phyloP scores from a whole-genome alignment of 495 filamentous ascomycete species.

The Darksidea phi region DNA sequence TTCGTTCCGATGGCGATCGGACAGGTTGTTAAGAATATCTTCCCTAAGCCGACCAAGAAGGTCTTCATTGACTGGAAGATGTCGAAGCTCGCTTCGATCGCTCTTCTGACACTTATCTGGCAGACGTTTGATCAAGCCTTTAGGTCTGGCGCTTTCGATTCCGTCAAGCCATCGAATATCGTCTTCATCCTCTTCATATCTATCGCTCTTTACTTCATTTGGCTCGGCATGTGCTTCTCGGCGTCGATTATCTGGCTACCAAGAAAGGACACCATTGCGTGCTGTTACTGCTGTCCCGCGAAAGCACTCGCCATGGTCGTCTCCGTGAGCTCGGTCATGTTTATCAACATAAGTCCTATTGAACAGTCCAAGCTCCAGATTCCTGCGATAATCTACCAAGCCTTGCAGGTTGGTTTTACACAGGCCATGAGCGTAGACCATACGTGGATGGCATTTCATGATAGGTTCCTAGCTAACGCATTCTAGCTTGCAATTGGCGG shows the following conservation, averaged over 20 bases:
- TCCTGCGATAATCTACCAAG: constrained; percentile 46
- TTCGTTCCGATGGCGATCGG: constrained; percentile 47
- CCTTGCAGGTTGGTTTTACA: constrained; percentile 38
- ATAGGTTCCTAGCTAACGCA: too few relatives aligned
- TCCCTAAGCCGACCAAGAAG: constrained; percentile 38
- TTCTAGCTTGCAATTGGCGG: constrained; percentile 13
- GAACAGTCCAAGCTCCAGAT: constrained; percentile 41
- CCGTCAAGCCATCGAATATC: constrained; percentile 40
- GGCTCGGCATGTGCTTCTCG: constrained; percentile 39
- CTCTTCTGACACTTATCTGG: constrained; percentile 46
- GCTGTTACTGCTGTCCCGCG: constrained; percentile 46
- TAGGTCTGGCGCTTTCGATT: constrained; percentile 41
- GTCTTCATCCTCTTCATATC: constrained; percentile 47
- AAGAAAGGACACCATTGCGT: constrained; percentile 45
- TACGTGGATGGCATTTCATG: too few relatives aligned
- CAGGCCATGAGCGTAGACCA: too few relatives aligned
- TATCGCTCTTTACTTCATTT: constrained; percentile 42
- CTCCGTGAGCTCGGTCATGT: constrained; percentile 43
- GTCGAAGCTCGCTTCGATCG: constrained; percentile 41
- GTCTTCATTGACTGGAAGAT: constrained; percentile 44
- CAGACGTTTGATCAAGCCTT: constrained; percentile 49
- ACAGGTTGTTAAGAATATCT: constrained; percentile 41
- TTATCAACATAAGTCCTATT: constrained; percentile 33
- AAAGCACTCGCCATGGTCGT: constrained; percentile 48
- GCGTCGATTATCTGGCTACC: constrained; percentile 42